phyloP scores from a whole-genome alignment of 2,329 filamentous ascomycete genomes.

The Dactylellina haptotyla region DNA sequence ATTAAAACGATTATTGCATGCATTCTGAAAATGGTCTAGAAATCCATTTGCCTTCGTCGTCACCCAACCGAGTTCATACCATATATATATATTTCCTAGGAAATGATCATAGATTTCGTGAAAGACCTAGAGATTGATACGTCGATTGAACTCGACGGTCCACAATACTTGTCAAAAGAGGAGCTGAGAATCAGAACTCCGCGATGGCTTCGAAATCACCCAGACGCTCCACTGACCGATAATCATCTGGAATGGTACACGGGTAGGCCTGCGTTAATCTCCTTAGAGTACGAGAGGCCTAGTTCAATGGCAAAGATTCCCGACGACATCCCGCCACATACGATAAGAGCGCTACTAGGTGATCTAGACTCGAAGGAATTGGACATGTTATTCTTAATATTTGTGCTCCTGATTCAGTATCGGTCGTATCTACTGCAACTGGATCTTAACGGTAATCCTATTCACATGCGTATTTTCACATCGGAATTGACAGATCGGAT shows the following conservation, averaged over 20 bases:
- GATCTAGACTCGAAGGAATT: background rate
- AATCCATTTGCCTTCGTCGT: no score
- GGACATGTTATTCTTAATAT: background rate
- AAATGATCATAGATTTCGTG: no score
- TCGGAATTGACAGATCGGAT: background rate
- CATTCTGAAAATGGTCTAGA: no score
- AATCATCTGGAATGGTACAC: conserved; percentile 6
- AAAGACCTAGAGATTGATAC: background rate
- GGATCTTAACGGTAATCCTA: background rate
- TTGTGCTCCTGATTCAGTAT: background rate
- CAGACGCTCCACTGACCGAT: background rate
- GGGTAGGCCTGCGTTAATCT: conserved; percentile 3
- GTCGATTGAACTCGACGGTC: background rate
- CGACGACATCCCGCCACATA: background rate
- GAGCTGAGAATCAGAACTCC: background rate
- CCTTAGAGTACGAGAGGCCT: background rate
- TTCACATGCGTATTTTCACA: conserved; percentile 12
- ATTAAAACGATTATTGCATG: no score
- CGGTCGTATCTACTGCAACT: background rate
- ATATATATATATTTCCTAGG: no score
- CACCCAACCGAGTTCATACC: no score
- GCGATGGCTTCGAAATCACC: conserved; percentile 8
- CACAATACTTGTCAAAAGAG: background rate
- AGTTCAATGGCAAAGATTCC: background rate
- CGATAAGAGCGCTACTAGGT: background rate